These are phyloP conservation scores for Cucurbitaria berberidis DNA, from an alignment of 2,329 filamentous ascomycete species.

Conservation along the genomic window DNA sequence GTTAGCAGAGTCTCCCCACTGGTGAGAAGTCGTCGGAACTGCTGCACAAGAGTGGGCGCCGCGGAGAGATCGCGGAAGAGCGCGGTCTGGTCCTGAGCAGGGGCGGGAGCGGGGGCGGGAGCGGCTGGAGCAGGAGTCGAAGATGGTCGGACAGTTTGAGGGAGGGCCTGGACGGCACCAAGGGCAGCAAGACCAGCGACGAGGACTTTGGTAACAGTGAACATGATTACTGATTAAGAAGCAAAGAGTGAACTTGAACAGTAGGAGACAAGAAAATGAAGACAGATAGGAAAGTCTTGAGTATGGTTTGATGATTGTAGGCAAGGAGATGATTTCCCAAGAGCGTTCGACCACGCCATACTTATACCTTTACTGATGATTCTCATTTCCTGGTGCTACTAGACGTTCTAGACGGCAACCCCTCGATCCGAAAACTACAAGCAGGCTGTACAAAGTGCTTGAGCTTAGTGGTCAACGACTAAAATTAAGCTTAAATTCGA, in stretches of 20 bases:
- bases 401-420: constrained; percentile 12
- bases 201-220: constrained; percentile 43
- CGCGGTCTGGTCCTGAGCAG: constrained; percentile 26
- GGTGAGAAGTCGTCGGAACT: constrained; percentile 47
- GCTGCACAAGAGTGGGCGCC: constrained; percentile 47
- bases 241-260: constrained; percentile 19
- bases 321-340: constrained; percentile 33
- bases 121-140: constrained; percentile 15
- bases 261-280: constrained; percentile 19
- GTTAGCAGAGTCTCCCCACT: constrained; percentile 39
- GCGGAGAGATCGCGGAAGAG: constrained; percentile 41
- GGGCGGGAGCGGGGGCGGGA: constrained; percentile 14
- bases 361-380: constrained; percentile 31
- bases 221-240: constrained; percentile 43
- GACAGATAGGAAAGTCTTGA: constrained; percentile 24
- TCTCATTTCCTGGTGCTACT: background rate
- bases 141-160: constrained; percentile 21
- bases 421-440: constrained; percentile 7
- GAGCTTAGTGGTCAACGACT: constrained; percentile 6
- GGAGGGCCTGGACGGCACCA: constrained; percentile 40
- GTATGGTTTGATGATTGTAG: constrained; percentile 35
- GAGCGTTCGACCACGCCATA: constrained; percentile 7
- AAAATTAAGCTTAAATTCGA: constrained; percentile 19
- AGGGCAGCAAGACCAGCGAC: constrained; percentile 40
- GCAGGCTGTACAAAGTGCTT: constrained; percentile 17